Conservation (phyloP, 139 green algal genomes). For the Pleodorina starrii region DNA sequence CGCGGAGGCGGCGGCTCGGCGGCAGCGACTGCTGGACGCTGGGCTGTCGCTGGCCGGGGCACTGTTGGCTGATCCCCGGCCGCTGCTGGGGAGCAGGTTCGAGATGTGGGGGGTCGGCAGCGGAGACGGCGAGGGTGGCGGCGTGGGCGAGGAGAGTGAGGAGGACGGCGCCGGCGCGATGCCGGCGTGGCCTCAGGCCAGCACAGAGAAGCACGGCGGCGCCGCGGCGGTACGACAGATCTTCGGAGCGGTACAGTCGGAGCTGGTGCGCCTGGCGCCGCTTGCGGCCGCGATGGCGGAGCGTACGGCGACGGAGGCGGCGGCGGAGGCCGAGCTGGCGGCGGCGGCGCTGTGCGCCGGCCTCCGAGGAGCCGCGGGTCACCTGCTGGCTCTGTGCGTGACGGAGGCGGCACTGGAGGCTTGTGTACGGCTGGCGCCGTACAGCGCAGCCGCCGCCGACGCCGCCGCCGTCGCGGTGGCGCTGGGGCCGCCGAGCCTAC, state of each 20-base stretch:
- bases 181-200: no score
- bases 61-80: not conserved
- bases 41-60: not conserved
- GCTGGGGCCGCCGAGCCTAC: conserved; percentile 10
- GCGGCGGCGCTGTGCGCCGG: conserved; percentile 1
- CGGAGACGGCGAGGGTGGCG: not conserved
- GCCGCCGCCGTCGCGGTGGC: not conserved
- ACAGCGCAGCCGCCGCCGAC: not conserved
- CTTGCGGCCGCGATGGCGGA: no score
- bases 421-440: not conserved
- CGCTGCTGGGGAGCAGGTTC: not conserved
- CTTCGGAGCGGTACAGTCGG: not conserved
- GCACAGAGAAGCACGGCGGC: no score
- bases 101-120: not conserved
- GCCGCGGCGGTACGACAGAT: not conserved
- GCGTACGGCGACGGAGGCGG: no score
- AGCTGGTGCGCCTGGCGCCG: not conserved
- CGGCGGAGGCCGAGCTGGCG: not conserved
- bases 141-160: not conserved
- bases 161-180: not conserved
- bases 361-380: not conserved
- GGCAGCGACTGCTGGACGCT: not conserved
- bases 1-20: not conserved
- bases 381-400: not conserved
- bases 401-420: not conserved